These are phyloP conservation scores for Lepidium africanum DNA, from an alignment of 345 rosid species.

Conservation along the genomic window DNA sequence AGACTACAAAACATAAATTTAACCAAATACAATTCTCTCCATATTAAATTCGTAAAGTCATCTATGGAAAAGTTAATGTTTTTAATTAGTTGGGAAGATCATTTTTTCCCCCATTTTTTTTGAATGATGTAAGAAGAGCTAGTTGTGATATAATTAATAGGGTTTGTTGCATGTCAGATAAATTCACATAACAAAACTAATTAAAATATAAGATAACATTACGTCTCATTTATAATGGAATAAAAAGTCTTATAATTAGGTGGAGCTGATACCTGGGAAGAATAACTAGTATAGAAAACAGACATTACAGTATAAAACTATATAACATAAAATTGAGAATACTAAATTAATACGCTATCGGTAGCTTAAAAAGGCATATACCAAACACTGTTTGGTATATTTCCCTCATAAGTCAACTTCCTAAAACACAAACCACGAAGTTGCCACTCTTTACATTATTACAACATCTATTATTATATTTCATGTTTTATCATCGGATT, in stretches of 20 bases:
- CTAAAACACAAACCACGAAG: slow-evolving; percentile 16
- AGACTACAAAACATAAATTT: too few species aligned
- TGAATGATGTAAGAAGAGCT: too few species aligned
- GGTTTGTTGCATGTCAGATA: too few species aligned
- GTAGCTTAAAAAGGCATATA: slow-evolving; percentile 14
- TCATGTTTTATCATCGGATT: not conserved
- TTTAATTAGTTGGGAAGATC: too few species aligned
- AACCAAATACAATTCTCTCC: too few species aligned
- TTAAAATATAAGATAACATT: not conserved
- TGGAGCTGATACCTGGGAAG: slow-evolving; percentile 15
- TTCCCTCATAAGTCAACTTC: slow-evolving; percentile 26
- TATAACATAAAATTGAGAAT: slow-evolving; percentile 7
- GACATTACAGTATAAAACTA: not conserved
- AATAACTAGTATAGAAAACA: not conserved
- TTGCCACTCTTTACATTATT: slow-evolving; percentile 8
- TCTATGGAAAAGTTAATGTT: too few species aligned
- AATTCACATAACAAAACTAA: too few species aligned
- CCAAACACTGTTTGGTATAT: slow-evolving; percentile 17
- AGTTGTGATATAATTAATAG: too few species aligned
- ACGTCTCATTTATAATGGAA: not conserved
- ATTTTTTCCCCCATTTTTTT: too few species aligned
- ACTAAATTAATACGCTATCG: not conserved
- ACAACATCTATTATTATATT: not conserved
- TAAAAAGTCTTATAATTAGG: slow-evolving; percentile 5
- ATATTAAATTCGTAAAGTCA: too few species aligned